Evolutionary conservation across 164 flowering plant genomes (phyloP).

Genomic region (Berberis thunbergii): DNA sequence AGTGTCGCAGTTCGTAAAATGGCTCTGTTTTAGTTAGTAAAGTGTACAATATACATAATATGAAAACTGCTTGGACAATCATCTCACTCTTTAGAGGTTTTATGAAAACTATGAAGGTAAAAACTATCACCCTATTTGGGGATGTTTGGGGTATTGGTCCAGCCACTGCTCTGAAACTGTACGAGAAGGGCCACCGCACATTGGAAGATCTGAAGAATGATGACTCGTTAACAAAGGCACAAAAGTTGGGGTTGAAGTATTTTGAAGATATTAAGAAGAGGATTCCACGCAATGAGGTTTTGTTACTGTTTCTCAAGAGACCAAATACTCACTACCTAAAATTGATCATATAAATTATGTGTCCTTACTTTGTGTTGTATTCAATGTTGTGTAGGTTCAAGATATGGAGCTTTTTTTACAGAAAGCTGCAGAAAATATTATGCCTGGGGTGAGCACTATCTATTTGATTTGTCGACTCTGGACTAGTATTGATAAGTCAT

Average conservation of each 20-base stretch:
- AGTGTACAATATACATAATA: background rate
- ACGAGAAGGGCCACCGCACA: slow-evolving; percentile 82
- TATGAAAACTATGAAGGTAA: slow-evolving; percentile 37
- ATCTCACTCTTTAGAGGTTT: background rate
- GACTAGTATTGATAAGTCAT: no score
- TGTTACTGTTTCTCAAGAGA: background rate
- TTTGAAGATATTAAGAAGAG: slow-evolving; percentile 81
- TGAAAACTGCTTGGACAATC: background rate
- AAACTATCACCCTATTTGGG: slow-evolving; percentile 70
- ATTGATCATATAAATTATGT: slow-evolving; percentile 1
- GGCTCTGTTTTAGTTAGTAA: background rate
- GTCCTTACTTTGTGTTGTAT: background rate
- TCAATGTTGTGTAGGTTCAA: slow-evolving; percentile 44
- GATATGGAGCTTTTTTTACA: slow-evolving; percentile 73
- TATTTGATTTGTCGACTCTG: background rate
- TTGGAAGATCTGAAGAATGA: slow-evolving; percentile 73
- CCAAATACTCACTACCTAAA: background rate
- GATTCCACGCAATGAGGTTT: slow-evolving; percentile 85
- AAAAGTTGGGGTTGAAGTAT: slow-evolving; percentile 73
- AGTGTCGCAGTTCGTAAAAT: background rate
- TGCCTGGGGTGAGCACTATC: slow-evolving; percentile 61
- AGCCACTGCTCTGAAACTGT: slow-evolving; percentile 82
- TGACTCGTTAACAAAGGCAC: slow-evolving; percentile 64
- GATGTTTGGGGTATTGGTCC: slow-evolving; percentile 99
- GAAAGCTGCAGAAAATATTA: slow-evolving; percentile 63